Evolutionary conservation across 2,329 filamentous ascomycete species (phyloP).

Genomic region (Colletotrichum orbiculare): DNA sequence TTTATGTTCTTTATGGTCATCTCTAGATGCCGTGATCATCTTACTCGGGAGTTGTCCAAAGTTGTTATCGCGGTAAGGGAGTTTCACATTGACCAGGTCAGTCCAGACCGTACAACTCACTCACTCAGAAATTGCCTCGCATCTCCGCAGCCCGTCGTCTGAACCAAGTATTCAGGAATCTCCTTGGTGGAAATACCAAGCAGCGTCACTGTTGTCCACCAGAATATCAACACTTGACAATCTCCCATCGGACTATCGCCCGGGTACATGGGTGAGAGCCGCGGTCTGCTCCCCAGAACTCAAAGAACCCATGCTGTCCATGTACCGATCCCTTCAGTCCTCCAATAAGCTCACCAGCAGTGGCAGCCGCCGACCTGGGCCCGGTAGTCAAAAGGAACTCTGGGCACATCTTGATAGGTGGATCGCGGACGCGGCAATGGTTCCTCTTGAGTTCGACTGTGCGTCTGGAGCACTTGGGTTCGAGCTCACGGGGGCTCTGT

Average conservation of each 20-base stretch:
- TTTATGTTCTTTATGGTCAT: conserved; percentile 13
- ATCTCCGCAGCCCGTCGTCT: conserved; percentile 7
- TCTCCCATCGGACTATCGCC: conserved; percentile 2
- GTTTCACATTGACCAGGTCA: conserved; percentile 29
- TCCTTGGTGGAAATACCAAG: conserved; percentile 36
- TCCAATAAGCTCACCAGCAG: conserved; percentile 13
- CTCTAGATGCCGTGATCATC: conserved; percentile 3
- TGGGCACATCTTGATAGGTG: conserved; percentile 1
- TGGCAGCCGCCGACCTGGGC: conserved; percentile 7
- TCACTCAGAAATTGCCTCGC: background rate
- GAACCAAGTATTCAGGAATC: conserved; percentile 7
- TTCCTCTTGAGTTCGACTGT: conserved; percentile 1
- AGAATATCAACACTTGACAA: background rate
- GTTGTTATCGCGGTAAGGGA: background rate
- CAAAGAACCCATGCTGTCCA: conserved; percentile 8
- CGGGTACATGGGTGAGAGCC: conserved; percentile 3
- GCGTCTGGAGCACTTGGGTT: background rate
- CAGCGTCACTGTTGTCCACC: conserved; percentile 1
- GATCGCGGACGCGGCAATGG: background rate
- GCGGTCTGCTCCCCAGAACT: background rate
- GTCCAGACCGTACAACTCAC: conserved; percentile 1
- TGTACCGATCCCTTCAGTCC: conserved; percentile 11
- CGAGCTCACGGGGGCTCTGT: background rate
- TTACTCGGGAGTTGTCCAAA: background rate
- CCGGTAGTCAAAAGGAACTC: conserved; percentile 5